phyloP scores from a whole-genome alignment of 768 basidiomycete species.

The Agrocybe praecox region DNA sequence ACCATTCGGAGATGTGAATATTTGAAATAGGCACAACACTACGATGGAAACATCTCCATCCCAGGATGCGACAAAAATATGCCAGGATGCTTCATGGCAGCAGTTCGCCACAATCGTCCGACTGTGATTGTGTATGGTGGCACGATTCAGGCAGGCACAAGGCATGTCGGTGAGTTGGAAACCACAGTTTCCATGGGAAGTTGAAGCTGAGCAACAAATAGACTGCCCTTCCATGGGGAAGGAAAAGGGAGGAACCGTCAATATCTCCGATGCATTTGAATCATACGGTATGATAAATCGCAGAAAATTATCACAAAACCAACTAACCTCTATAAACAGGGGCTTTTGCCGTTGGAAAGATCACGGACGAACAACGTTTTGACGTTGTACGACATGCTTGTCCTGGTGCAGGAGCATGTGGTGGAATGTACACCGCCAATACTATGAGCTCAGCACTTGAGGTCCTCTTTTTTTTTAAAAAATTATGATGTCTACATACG shows the following conservation, averaged over 20 bases:
- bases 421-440: slow-evolving; percentile 91
- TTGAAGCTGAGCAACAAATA: slow-evolving; percentile 14
- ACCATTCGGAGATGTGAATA: background rate
- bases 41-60: slow-evolving; percentile 85
- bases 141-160: slow-evolving; percentile 76
- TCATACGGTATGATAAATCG: slow-evolving; percentile 69
- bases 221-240: slow-evolving; percentile 82
- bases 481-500: too few relatives aligned
- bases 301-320: too few relatives aligned
- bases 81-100: slow-evolving; percentile 89
- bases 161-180: slow-evolving; percentile 57
- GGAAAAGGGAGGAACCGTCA: slow-evolving; percentile 79
- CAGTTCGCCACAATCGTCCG: slow-evolving; percentile 83
- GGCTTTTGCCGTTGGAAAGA: slow-evolving; percentile 75
- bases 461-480: slow-evolving; percentile 24
- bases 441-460: slow-evolving; percentile 89
- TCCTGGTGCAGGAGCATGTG: slow-evolving; percentile 83
- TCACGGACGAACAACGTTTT: slow-evolving; percentile 77
- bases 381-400: slow-evolving; percentile 88
- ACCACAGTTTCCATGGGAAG: background rate
- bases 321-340: slow-evolving; percentile 42
- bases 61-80: slow-evolving; percentile 94
- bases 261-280: slow-evolving; percentile 85
- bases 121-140: slow-evolving; percentile 89
- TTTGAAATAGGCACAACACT: slow-evolving; percentile 71